These are phyloP conservation scores for Alternaria sp. DNA, from an alignment of 2,329 filamentous ascomycete species.

Conservation along the genomic window DNA sequence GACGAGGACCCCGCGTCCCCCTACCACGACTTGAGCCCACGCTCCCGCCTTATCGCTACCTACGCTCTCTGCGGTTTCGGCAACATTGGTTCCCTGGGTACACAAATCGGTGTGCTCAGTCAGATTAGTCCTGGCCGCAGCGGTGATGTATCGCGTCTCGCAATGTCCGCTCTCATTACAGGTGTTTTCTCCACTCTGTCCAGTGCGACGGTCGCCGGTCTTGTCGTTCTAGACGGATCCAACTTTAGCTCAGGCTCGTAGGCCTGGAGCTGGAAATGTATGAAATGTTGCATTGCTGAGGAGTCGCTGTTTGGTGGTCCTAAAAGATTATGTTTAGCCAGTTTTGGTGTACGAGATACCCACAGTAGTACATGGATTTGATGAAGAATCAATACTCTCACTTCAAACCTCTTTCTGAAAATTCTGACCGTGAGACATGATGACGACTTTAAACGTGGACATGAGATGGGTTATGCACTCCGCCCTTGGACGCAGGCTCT, in stretches of 20 bases:
- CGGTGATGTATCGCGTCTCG: slow-evolving; percentile 77
- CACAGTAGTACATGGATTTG: slow-evolving; percentile 19
- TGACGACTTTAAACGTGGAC: background rate
- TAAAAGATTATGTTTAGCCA: slow-evolving; percentile 25
- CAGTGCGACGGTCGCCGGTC: slow-evolving; percentile 63
- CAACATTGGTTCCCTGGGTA: slow-evolving; percentile 86
- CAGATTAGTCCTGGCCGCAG: slow-evolving; percentile 78
- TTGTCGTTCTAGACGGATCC: slow-evolving; percentile 61
- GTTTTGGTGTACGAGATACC: slow-evolving; percentile 29
- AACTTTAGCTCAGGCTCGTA: slow-evolving; percentile 31
- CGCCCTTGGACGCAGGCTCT: background rate
- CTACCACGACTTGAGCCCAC: slow-evolving; percentile 68
- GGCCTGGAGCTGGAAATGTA: background rate
- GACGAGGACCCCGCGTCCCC: slow-evolving; percentile 48
- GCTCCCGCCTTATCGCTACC: slow-evolving; percentile 80
- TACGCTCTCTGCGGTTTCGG: slow-evolving; percentile 79
- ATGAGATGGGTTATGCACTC: background rate
- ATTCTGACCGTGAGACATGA: background rate
- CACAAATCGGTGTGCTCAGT: slow-evolving; percentile 85
- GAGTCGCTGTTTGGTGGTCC: slow-evolving; percentile 8
- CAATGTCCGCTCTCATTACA: slow-evolving; percentile 76
- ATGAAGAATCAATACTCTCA: slow-evolving; percentile 5
- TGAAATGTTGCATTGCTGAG: slow-evolving; percentile 3
- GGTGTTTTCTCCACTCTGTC: slow-evolving; percentile 81
- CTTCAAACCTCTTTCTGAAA: background rate